Conservation (phyloP, 805 yeast genomes). For the Saturnispora silvae region DNA sequence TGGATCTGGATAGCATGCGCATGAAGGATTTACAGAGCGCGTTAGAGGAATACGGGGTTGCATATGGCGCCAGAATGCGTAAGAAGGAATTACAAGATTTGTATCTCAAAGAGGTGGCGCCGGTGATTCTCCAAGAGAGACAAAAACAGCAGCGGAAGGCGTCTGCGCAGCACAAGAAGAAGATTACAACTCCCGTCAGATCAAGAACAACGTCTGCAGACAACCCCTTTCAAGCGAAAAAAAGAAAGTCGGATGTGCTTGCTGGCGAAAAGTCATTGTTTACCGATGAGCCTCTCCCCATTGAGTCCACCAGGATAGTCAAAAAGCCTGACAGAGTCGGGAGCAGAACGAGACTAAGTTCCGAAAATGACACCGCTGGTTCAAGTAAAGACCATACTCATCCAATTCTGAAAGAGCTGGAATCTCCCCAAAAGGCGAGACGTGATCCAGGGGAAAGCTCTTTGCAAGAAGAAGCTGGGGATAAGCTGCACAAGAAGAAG, state of each 20-base stretch:
- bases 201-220: background rate
- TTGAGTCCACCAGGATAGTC: background rate
- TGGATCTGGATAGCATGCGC: conserved; percentile 1
- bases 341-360: no score
- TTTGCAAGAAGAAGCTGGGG: no score
- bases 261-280: no score
- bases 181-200: background rate
- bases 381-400: no score
- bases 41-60: conserved; percentile 44
- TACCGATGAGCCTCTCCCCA: background rate
- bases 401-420: no score
- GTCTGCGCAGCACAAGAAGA: background rate
- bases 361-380: no score
- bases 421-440: no score
- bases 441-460: no score
- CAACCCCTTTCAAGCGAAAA: no score
- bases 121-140: background rate
- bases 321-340: background rate
- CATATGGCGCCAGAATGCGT: conserved; percentile 44
- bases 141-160: background rate
- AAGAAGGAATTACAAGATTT: conserved; percentile 47
- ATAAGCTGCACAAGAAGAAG: no score
- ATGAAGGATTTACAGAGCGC: conserved; percentile 58
- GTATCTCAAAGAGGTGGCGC: background rate
- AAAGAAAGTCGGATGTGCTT: no score